These are phyloP conservation scores for Choiromyces venosus DNA, from an alignment of 495 filamentous ascomycete genomes.

Conservation along the genomic window DNA sequence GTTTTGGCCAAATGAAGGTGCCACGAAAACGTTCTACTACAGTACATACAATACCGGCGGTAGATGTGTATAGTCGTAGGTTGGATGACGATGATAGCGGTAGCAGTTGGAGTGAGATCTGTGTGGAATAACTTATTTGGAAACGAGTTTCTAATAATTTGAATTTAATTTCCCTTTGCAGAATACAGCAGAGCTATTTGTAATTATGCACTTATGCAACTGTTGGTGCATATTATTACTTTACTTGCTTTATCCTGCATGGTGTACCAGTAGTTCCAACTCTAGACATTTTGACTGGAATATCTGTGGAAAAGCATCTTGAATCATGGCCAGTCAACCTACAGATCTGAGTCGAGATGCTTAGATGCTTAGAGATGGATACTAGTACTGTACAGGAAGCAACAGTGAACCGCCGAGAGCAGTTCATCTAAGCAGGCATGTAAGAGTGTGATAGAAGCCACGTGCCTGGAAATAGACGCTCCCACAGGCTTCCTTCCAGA, in stretches of 20 bases:
- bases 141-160: background rate
- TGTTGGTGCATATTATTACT: background rate
- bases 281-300: background rate
- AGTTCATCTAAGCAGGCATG: background rate
- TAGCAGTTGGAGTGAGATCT: background rate
- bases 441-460: background rate
- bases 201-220: background rate
- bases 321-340: background rate
- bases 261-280: background rate
- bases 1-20: background rate
- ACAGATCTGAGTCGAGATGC: background rate
- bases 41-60: background rate
- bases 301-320: background rate
- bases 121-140: background rate
- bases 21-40: background rate
- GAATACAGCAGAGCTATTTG: background rate
- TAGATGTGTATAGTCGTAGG: background rate
- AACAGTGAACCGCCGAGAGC: background rate
- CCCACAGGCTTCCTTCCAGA: background rate
- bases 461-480: constrained; percentile 2
- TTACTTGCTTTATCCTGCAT: background rate
- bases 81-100: background rate
- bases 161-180: background rate
- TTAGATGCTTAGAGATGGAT: background rate
- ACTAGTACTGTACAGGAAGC: no score